Percentiles rank a stretch among this genome's conserved stretches.
Evolutionary conservation across 2,329 filamentous ascomycete species (phyloP).

Genomic region (Fonsecaea multimorphosa): DNA sequence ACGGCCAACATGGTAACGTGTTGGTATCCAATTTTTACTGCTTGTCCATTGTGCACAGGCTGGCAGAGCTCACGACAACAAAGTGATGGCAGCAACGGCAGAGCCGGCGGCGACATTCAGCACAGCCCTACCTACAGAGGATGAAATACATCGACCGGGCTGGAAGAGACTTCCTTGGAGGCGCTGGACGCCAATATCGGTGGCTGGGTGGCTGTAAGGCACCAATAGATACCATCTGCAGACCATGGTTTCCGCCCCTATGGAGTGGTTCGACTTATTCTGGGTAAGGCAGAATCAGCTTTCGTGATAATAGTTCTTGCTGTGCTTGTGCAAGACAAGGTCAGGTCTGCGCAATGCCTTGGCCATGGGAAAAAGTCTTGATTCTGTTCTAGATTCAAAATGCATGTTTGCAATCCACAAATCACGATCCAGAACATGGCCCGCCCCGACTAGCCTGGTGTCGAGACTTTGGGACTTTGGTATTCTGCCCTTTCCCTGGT

Average conservation of each 20-base stretch:
- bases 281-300: background rate
- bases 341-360: background rate
- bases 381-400: background rate
- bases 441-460: background rate
- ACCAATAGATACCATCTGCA: background rate
- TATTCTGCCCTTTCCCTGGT: background rate
- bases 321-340: conserved; percentile 1
- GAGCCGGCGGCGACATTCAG: background rate
- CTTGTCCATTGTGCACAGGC: background rate
- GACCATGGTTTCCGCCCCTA: background rate
- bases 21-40: background rate
- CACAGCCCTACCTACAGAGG: background rate
- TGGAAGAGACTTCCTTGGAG: background rate
- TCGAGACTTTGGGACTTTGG: background rate
- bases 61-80: background rate
- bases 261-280: background rate
- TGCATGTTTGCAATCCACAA: background rate
- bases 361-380: background rate
- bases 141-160: background rate
- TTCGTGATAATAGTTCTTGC: background rate
- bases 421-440: background rate
- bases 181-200: no score
- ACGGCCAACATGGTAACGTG: background rate
- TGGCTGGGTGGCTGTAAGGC: background rate
- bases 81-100: background rate